Percentiles rank a stretch among this genome's conserved stretches.
phyloP scores from a whole-genome alignment of 1,284 basidiomycete species.

The Austroboletus novae-zelandiae region DNA sequence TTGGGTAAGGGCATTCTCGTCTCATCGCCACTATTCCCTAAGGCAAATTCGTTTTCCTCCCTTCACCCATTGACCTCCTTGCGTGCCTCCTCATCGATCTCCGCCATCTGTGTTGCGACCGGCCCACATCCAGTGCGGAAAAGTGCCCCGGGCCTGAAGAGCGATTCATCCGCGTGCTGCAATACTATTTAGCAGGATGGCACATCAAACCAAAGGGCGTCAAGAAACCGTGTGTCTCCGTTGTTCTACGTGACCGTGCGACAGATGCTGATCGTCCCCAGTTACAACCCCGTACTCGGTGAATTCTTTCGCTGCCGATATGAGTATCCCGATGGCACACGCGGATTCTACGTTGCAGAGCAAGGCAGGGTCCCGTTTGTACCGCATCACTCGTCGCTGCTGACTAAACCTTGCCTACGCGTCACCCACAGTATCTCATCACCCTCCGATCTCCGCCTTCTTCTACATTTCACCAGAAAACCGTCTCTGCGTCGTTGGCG shows the following conservation, averaged over 20 bases:
- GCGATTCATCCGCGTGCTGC: conserved; percentile 87
- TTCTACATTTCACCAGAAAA: conserved; percentile 96
- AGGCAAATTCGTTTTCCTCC: conserved; percentile 12
- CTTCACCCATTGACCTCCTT: background rate
- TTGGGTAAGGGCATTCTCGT: conserved; percentile 63
- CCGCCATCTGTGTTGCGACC: background rate
- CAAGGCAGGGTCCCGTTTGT: conserved; percentile 61
- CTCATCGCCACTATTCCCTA: conserved; percentile 16
- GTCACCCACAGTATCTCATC: conserved; percentile 67
- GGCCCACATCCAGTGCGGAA: conserved; percentile 51
- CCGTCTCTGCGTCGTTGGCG: conserved; percentile 80
- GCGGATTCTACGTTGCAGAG: conserved; percentile 96
- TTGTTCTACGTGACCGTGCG: background rate
- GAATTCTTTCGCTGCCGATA: conserved; percentile 98
- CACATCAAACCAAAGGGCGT: conserved; percentile 99
- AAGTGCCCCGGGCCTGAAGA: conserved; percentile 80
- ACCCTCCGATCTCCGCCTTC: conserved; percentile 95
- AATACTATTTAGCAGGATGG: conserved; percentile 99
- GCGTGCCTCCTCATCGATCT: background rate
- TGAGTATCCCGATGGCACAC: conserved; percentile 87
- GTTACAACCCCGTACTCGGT: conserved; percentile 95
- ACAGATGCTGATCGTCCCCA: conserved; percentile 30
- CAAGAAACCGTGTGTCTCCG: conserved; percentile 86
- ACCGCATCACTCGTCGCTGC: background rate
- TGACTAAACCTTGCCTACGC: conserved; percentile 7